phyloP scores from a whole-genome alignment of 1,284 basidiomycete species.

The Cryptococcus sp. region DNA sequence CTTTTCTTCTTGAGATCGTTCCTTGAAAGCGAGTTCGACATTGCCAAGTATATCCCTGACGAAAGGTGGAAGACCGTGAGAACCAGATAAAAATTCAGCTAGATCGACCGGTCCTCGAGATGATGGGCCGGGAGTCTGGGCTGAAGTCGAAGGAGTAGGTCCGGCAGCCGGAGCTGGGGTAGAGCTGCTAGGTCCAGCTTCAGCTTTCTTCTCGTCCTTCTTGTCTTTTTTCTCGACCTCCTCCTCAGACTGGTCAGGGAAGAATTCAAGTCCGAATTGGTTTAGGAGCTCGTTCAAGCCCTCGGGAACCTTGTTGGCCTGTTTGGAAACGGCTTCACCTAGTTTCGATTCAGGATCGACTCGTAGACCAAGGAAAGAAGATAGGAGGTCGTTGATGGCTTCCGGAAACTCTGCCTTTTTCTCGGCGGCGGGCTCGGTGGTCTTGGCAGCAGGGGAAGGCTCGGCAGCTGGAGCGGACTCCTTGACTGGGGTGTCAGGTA shows the following conservation, averaged over 20 bases:
- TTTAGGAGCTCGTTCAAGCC: constrained; percentile 39
- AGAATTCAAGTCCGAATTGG: constrained; percentile 42
- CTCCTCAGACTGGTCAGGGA: constrained; percentile 20
- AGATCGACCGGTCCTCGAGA: constrained; percentile 4
- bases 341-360: constrained; percentile 27
- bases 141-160: constrained; percentile 3
- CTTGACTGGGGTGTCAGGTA: constrained; percentile 4
- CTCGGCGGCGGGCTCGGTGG: not conserved
- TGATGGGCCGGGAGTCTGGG: constrained; percentile 4
- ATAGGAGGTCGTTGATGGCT: constrained; percentile 40
- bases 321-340: constrained; percentile 5
- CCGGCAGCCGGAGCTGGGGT: not conserved
- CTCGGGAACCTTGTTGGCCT: constrained; percentile 15
- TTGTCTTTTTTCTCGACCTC: constrained; percentile 3
- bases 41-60: constrained; percentile 25
- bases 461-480: constrained; percentile 1
- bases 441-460: constrained; percentile 3
- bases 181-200: not conserved
- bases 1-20: constrained; percentile 6
- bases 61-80: constrained; percentile 20
- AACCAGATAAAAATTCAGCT: constrained; percentile 21
- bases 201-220: not conserved
- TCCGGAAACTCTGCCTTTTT: constrained; percentile 15
- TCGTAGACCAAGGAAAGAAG: constrained; percentile 36
- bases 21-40: constrained; percentile 15